Evolutionary conservation across 2,329 filamentous ascomycete genomes (phyloP).

Genomic region (Talaromyces funiculosus): DNA sequence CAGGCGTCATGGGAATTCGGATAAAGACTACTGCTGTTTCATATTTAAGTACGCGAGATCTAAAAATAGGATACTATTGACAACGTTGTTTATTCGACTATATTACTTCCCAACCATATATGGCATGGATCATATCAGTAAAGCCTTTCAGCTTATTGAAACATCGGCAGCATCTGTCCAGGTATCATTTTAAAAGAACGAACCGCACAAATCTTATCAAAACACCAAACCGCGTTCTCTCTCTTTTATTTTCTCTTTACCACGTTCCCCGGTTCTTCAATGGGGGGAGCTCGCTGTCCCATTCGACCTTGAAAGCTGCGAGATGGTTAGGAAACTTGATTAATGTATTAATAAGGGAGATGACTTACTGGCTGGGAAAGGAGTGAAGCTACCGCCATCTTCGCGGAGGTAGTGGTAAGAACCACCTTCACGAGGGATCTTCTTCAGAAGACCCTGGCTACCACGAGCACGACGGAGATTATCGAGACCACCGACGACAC

Average conservation of each 20-base stretch:
- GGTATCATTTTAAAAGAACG: background rate
- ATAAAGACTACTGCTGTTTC: background rate
- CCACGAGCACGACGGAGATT: constrained; percentile 59
- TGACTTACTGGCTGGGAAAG: constrained; percentile 45
- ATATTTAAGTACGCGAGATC: background rate
- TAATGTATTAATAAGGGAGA: background rate
- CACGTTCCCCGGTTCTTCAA: background rate
- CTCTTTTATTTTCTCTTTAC: background rate
- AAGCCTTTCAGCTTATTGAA: background rate
- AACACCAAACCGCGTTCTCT: background rate
- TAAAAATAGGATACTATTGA: background rate
- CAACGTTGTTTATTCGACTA: background rate
- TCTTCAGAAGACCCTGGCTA: constrained; percentile 62
- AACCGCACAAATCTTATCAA: background rate
- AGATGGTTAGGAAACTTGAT: constrained; percentile 16
- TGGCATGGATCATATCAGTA: background rate
- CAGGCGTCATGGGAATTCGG: background rate
- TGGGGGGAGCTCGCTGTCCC: constrained; percentile 26
- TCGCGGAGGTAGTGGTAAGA: constrained; percentile 60
- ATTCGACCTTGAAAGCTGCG: constrained; percentile 42
- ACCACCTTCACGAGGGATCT: constrained; percentile 51
- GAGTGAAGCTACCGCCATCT: constrained; percentile 56
- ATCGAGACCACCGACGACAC: constrained; percentile 56
- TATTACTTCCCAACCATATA: background rate
- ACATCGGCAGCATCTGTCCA: background rate